These are phyloP conservation scores for Yamadazyma sp. DNA, from an alignment of 805 yeast genomes.

Conservation along the genomic window DNA sequence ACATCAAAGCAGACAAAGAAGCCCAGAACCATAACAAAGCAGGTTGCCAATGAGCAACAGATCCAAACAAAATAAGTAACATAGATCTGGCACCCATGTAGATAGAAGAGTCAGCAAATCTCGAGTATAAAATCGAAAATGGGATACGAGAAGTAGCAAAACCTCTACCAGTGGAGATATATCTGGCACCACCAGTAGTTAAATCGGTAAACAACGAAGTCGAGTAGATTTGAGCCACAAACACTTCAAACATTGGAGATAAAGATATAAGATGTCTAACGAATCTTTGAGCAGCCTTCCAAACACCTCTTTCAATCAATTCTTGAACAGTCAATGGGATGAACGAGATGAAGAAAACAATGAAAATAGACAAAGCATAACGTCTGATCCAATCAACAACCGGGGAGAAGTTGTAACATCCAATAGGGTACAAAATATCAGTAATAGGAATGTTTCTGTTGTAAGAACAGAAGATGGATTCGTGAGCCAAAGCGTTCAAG, in stretches of 20 bases:
- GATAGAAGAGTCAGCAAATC: slow-evolving; percentile 77
- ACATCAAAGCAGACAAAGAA: slow-evolving; percentile 78
- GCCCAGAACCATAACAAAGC: slow-evolving; percentile 98
- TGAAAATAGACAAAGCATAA: slow-evolving; percentile 69
- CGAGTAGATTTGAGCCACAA: slow-evolving; percentile 75
- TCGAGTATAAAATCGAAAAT: slow-evolving; percentile 60
- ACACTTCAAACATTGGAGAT: slow-evolving; percentile 78
- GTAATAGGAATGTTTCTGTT: slow-evolving; percentile 58
- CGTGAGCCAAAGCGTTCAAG: slow-evolving; percentile 62
- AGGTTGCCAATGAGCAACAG: slow-evolving; percentile 86
- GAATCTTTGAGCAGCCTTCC: slow-evolving; percentile 63
- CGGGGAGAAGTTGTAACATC: slow-evolving; percentile 72
- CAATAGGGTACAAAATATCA: slow-evolving; percentile 60
- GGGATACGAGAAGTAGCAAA: slow-evolving; percentile 74
- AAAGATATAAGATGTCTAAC: slow-evolving; percentile 66
- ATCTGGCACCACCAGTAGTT: slow-evolving; percentile 76
- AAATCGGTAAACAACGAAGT: slow-evolving; percentile 67
- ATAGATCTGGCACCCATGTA: slow-evolving; percentile 81
- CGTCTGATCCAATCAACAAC: slow-evolving; percentile 74
- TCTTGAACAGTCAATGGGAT: slow-evolving; percentile 78
- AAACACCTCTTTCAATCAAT: slow-evolving; percentile 71
- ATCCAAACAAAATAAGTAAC: slow-evolving; percentile 69
- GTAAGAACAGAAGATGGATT: slow-evolving; percentile 60
- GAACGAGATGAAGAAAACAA: slow-evolving; percentile 72
- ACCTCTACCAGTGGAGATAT: slow-evolving; percentile 82